phyloP scores from a whole-genome alignment of 495 filamentous ascomycete species.

The Aspergillus ostianus region DNA sequence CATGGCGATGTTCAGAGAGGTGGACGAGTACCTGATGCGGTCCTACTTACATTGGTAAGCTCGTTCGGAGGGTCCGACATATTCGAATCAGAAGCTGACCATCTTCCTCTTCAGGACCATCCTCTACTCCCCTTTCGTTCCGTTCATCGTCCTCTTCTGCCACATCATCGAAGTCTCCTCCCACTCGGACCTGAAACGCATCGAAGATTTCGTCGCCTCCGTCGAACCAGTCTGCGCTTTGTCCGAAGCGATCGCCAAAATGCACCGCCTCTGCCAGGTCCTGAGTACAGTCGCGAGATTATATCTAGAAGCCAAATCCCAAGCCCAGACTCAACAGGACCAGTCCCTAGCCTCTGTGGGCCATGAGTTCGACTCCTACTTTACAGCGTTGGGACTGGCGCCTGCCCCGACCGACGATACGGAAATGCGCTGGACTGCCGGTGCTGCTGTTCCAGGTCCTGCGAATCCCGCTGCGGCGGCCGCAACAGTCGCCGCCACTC shows the following conservation, averaged over 20 bases:
- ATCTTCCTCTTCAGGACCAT: constrained; percentile 50
- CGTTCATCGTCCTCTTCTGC: constrained; percentile 70
- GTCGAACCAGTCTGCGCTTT: constrained; percentile 49
- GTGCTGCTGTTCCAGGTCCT: constrained; percentile 11
- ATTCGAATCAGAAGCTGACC: background rate
- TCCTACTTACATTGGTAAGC: constrained; percentile 64
- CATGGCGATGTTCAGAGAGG: constrained; percentile 46
- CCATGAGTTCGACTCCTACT: constrained; percentile 63
- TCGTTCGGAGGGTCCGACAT: background rate
- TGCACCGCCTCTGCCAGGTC: constrained; percentile 60
- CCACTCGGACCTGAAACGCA: constrained; percentile 46
- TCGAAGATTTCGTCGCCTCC: constrained; percentile 57
- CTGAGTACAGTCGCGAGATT: constrained; percentile 60
- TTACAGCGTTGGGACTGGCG: constrained; percentile 62
- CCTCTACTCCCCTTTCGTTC: constrained; percentile 64
- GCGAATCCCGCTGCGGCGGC: background rate
- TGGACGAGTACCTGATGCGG: constrained; percentile 42
- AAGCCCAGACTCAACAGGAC: constrained; percentile 40
- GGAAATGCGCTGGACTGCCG: constrained; percentile 15
- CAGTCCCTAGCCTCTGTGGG: constrained; percentile 49
- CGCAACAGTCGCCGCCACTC: background rate
- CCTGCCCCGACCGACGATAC: constrained; percentile 30
- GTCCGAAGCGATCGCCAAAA: constrained; percentile 56
- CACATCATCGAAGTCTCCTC: constrained; percentile 54
- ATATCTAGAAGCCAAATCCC: constrained; percentile 59